Evolutionary conservation across 148 eudicot genomes (phyloP), one percentile per base, ranked within the genome.

Genomic region (Dysphania ambrosioides): DNA sequence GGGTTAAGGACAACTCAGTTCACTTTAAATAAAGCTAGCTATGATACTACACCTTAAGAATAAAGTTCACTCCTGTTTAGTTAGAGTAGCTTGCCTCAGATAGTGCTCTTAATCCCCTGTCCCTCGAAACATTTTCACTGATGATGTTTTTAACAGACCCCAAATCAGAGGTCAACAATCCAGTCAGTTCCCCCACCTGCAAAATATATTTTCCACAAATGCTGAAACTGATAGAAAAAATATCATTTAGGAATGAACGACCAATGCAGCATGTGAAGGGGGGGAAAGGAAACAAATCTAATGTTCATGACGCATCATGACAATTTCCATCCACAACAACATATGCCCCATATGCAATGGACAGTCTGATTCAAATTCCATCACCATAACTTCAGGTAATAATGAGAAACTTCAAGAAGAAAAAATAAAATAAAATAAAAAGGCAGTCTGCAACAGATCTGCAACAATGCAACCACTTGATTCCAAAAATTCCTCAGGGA

Each of bases 21-120:
- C 59, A 42, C 34, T 49, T 70, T 24, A 44, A 36, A 41, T 30
- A 77, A 76, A 72, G 41, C 72, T 70, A 53, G 72, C 81, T 42
- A 78, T 68, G 19, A 78, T 19, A 73, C 58, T 72, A 79, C 79
- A 72, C 70, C 76, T 79, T 63, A 80, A 85, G 77, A 78, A 84
- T 78, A 86, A 78, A 87, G 84, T 85, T 91, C 86, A 84, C 85
- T 81, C 83, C 84, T 80, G 79, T 75, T 79, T 81, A 88, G 81
- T 85, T 85, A 90, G 89, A 86, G 84, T 85, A 86, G 87, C 98
- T 92, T 95, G 96, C 98, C 98, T 95, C 97, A 64, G 98, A 87
- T 75, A 95, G 78, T 84, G 98, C 96, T 86, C 98, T 87, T 80
- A 95, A 92, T 81, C 98, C 98, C 72, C 98, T 91, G 83, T 95